A percentile compares a stretch with the other conserved stretches of the same genome.
Evolutionary conservation across 2,329 filamentous ascomycete genomes (phyloP).

Genomic region (Alternaria atra): DNA sequence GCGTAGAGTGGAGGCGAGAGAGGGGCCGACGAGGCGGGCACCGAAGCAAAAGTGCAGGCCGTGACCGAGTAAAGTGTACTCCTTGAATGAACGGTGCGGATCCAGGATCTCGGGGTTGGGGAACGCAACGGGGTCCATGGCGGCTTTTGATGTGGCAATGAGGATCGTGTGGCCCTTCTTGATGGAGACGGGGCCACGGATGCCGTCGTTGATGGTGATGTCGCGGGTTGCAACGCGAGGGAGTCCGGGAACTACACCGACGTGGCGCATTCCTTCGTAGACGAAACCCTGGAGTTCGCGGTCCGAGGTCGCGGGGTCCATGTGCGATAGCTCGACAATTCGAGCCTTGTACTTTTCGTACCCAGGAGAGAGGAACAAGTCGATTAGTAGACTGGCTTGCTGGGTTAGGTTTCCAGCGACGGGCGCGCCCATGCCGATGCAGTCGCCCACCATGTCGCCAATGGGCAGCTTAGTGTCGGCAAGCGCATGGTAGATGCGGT

Average conservation of each 20-base stretch:
- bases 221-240: constrained; percentile 59
- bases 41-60: constrained; percentile 49
- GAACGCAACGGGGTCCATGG: constrained; percentile 46
- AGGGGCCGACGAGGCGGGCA: constrained; percentile 38
- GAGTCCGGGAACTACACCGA: constrained; percentile 61
- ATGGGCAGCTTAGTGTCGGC: constrained; percentile 57
- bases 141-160: constrained; percentile 53
- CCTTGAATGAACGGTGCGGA: constrained; percentile 50
- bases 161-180: constrained; percentile 50
- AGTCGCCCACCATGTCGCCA: constrained; percentile 60
- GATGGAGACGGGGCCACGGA: constrained; percentile 58
- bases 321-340: constrained; percentile 60
- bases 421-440: constrained; percentile 60
- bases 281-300: constrained; percentile 63
- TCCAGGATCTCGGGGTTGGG: constrained; percentile 44
- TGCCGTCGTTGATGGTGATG: constrained; percentile 61
- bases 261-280: constrained; percentile 64
- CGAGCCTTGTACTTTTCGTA: constrained; percentile 62
- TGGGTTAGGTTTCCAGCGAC: constrained; percentile 63
- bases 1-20: constrained; percentile 42
- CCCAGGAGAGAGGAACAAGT: constrained; percentile 60
- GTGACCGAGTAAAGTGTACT: constrained; percentile 45
- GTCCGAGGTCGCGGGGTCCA: constrained; percentile 64
- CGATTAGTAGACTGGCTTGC: constrained; percentile 63
- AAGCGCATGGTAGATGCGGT: constrained; percentile 62